Conservation (phyloP, 805 yeast genomes). For the Gaillardinia entomophila region DNA sequence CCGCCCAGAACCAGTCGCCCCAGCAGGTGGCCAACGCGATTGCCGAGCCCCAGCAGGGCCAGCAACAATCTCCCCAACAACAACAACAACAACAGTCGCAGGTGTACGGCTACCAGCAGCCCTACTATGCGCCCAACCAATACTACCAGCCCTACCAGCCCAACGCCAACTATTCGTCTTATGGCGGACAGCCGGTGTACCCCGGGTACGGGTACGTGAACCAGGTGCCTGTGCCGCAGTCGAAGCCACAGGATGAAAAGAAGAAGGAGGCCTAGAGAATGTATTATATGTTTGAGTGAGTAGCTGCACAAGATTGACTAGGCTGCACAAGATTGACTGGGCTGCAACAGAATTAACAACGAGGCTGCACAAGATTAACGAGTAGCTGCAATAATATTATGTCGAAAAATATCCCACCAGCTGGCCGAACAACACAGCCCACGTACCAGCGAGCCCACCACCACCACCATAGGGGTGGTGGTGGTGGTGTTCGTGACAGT, state of each 20-base stretch:
- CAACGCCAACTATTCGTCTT: background rate
- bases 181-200: background rate
- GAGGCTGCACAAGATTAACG: too few relatives aligned
- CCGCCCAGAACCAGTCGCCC: background rate
- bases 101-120: slow-evolving; percentile 13
- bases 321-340: too few relatives aligned
- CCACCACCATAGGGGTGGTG: too few relatives aligned
- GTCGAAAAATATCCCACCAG: too few relatives aligned
- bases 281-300: too few relatives aligned
- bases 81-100: slow-evolving; percentile 4
- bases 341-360: too few relatives aligned
- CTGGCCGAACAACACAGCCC: too few relatives aligned
- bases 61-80: slow-evolving; percentile 5
- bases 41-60: slow-evolving; percentile 4
- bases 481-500: too few relatives aligned
- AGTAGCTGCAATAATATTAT: too few relatives aligned
- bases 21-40: slow-evolving; percentile 1
- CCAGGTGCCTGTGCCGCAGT: background rate
- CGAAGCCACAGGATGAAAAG: background rate
- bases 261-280: too few relatives aligned
- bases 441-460: too few relatives aligned
- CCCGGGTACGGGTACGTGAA: background rate
- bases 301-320: too few relatives aligned
- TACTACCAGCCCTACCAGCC: background rate
- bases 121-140: slow-evolving; percentile 5